Evolutionary conservation across 208 protist genomes (phyloP).

Genomic region (Acanthamoeba sp.): DNA sequence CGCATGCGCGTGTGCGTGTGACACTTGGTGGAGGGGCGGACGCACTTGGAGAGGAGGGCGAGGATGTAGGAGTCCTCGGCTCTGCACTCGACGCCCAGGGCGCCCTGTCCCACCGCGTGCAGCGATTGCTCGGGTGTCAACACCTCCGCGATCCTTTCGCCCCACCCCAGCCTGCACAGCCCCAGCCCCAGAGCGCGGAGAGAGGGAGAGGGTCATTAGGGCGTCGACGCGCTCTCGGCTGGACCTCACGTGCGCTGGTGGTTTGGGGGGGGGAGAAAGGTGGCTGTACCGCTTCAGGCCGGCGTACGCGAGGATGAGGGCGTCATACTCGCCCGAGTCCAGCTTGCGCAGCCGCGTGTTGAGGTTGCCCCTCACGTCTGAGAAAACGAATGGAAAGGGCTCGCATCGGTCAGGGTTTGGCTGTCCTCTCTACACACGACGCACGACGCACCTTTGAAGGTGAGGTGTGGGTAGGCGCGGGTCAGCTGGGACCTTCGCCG

Average conservation of each 20-base stretch:
- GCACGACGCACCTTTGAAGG: constrained; percentile 23
- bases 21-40: neutral
- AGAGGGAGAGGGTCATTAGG: no score
- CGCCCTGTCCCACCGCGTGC: constrained; percentile 75
- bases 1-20: no score
- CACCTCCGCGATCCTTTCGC: neutral
- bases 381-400: no score
- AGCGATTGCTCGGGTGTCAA: constrained; percentile 25
- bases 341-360: constrained; percentile 79
- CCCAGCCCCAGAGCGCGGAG: neutral
- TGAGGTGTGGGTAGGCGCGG: constrained; percentile 55
- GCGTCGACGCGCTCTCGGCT: neutral
- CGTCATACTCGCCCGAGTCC: constrained; percentile 73
- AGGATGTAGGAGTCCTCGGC: constrained; percentile 19
- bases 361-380: constrained; percentile 73
- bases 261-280: neutral
- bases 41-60: neutral
- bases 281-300: constrained; percentile 71
- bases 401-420: no score
- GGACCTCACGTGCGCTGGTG: neutral
- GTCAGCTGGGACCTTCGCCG: constrained; percentile 68
- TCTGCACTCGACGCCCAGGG: constrained; percentile 63
- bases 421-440: neutral
- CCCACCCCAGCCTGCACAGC: neutral
- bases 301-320: constrained; percentile 67